Evolutionary conservation across 2,329 filamentous ascomycete species (phyloP), one percentile per base, ranked within the genome.

Genomic region (Monilinia fructicola): DNA sequence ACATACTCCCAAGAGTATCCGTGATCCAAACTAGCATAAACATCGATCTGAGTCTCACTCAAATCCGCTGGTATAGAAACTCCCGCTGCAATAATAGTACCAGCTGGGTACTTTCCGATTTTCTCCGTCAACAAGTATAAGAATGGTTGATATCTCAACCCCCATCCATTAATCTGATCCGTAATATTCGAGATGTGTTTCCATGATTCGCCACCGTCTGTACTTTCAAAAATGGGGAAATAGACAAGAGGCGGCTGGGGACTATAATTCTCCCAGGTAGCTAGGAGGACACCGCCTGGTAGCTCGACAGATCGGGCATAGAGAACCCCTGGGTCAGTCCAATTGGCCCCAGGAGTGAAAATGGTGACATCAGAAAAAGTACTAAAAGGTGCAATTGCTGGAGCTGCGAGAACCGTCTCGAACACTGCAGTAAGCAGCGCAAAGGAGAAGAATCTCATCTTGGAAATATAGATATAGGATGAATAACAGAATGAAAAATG

Each of bases 141-240:
- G 75, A 85, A 84, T 0, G 90, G 90, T 72, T 92, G 90, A 73
- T 90, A 90, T 40, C 87, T 83, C 64, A 90, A 75, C 26, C 89
- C 89, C 79, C 84, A 87, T 53, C 83, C 83, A 70, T 90, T 87
- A 40, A 84, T 85, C 59, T 84, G 81, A 74, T 92, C 89, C 18
- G 84, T 79, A 12, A 91, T 85, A 21, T 81, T 81, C 5, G 87
- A 85, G 60, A 90, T 79, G 73, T 89, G 83, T 21, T 80, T 79
- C 89, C 89, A 92, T 1, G 83, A 86, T 63, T 79, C 73, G 16
- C 86, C 85, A 46, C 80, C 77, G 72, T 88, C 84, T n/a, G 73
- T 77, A 50, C 82, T 85, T 69, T 79, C 76, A 72, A 79, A 84
- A 70, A 85, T 82, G 65, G 83, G 86, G 73, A 85, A 87, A 70